A percentile compares a stretch with the other conserved stretches of the same genome.
Conservation (phyloP, 768 basidiomycete genomes). For the Mycena pura region DNA sequence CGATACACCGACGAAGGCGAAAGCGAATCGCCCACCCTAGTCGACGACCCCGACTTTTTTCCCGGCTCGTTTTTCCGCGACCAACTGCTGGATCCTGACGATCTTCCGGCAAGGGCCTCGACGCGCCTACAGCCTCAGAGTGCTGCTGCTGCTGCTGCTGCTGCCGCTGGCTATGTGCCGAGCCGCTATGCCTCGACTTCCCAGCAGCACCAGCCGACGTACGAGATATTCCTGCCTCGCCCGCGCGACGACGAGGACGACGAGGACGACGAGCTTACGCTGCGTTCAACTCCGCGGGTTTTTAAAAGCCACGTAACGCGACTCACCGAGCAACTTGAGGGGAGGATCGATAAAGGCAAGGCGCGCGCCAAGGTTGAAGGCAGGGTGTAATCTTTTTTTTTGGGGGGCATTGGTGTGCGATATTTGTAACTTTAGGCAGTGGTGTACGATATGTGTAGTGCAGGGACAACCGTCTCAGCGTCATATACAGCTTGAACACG, state of each 20-base stretch:
- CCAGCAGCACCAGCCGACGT: background rate
- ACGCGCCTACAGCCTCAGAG: too few relatives aligned
- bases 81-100: background rate
- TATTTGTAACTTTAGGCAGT: too few relatives aligned
- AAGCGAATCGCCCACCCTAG: background rate
- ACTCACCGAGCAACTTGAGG: constrained; percentile 3
- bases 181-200: background rate
- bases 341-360: background rate
- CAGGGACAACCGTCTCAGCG: background rate
- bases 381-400: background rate
- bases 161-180: background rate
- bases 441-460: constrained; percentile 5
- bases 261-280: background rate
- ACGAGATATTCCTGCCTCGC: constrained; percentile 3
- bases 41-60: background rate
- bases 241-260: background rate
- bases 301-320: background rate
- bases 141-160: too few relatives aligned
- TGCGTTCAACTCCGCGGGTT: too few relatives aligned
- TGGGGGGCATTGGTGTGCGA: background rate
- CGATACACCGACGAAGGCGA: background rate
- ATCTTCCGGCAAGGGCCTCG: too few relatives aligned
- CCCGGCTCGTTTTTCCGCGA: background rate
- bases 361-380: background rate
- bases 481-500: constrained; percentile 3